Conservation (phyloP, 371 early-diverging fungal species). For the Haplosporangium sp. region DNA sequence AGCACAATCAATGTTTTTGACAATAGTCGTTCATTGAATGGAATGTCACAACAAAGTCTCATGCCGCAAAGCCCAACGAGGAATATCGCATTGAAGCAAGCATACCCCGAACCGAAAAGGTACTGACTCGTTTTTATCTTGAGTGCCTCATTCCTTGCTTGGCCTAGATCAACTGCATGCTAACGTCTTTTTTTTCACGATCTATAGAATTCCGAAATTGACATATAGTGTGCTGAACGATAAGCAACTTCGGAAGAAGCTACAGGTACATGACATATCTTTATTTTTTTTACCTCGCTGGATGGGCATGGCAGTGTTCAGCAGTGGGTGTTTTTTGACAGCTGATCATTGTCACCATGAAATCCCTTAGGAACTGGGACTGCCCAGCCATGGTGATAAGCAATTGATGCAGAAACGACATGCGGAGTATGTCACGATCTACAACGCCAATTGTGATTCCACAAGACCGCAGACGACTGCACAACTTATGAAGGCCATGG, state of each 20-base stretch:
- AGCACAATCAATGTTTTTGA: not conserved
- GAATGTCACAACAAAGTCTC: slow-evolving; percentile 7
- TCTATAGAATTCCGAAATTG: slow-evolving; percentile 57
- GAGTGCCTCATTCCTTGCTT: not conserved
- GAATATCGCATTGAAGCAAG: not conserved
- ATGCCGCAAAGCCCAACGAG: not conserved
- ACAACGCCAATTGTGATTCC: slow-evolving; percentile 73
- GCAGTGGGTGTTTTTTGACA: not conserved
- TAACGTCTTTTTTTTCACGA: not conserved
- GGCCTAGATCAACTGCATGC: not conserved
- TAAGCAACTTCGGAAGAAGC: slow-evolving; percentile 54
- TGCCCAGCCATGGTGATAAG: slow-evolving; percentile 68
- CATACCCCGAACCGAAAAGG: slow-evolving; percentile 32
- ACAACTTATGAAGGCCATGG: slow-evolving; percentile 55
- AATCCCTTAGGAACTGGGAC: slow-evolving; percentile 59
- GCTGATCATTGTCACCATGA: not conserved
- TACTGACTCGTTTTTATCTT: not conserved
- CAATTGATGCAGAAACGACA: slow-evolving; percentile 66
- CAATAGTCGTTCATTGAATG: slow-evolving; percentile 1
- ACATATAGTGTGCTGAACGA: slow-evolving; percentile 60
- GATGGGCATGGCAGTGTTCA: not conserved
- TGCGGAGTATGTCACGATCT: slow-evolving; percentile 69
- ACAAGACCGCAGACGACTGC: slow-evolving; percentile 58
- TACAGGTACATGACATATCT: slow-evolving; percentile 41
- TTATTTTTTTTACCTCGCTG: not conserved